Evolutionary conservation across 352 stramenopile species (phyloP), one percentile per base, ranked within the genome.

Genomic region (Phytophthora nicotianae): DNA sequence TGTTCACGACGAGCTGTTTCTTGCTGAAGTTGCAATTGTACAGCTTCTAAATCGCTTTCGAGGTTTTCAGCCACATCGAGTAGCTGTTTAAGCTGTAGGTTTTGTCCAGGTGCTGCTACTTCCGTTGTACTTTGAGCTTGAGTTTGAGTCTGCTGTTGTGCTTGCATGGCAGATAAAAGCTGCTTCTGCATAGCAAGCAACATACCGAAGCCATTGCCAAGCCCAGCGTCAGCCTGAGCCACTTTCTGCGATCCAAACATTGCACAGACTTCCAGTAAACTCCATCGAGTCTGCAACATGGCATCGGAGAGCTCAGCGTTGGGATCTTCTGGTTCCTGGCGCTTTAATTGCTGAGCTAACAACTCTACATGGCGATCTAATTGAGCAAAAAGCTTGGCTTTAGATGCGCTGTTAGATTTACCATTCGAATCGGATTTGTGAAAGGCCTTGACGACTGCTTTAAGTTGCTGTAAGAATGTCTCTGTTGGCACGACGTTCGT

Each of bases 1-100:
- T 76, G 50, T 50, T 85, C 76, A 10, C 72, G 68, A 19, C 76
- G 53, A 40, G 70, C 52, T 53, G 81, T 81, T 55, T 91, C 82
- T 10, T 76, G 54, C 11, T 86, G 68, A 3, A 83, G 73, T 3
- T 72, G 63, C 2, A 64, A 48, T 33, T 87, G 76, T 1, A 79
- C 63, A 0, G 57, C 62, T 48, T 89, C 80, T 8, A 91, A 45
- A 23, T 91, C 82, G 13, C 50, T 75, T 57, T 91, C 83, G 0
- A 91, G 76, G 0, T 67, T 71, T 59, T 90, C 80, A 8, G 80
- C 81, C 0, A 89, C 80, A 29, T 90, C 80, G 6, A 91, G 67
- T 8, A 91, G 65, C 43, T 77, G 50, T n/a, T 86, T 82, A 35
- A 88, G 77, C 52, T 89, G 47, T 51, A 83, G 68, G 33, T 64